phyloP scores from a whole-genome alignment of 2,329 filamentous ascomycete species.

The Leptographium flavum region DNA sequence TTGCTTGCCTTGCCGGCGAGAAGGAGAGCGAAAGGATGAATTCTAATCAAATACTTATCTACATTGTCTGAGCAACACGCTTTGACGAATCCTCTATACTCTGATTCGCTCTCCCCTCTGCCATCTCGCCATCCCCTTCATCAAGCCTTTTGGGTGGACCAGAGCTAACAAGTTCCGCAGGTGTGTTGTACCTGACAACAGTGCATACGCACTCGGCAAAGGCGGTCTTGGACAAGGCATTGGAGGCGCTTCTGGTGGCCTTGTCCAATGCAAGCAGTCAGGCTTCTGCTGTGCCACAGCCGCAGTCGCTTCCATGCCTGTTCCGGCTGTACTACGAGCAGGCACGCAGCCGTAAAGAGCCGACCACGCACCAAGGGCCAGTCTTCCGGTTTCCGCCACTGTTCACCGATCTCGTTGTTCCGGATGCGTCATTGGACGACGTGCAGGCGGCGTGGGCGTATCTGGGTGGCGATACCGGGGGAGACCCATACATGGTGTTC shows the following conservation, averaged over 20 bases:
- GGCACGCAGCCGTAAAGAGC: constrained; percentile 15
- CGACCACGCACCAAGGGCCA: background rate
- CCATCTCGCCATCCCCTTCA: constrained; percentile 1
- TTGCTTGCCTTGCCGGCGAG: too few species aligned
- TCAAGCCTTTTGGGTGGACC: constrained; percentile 1
- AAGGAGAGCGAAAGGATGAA: constrained; percentile 62
- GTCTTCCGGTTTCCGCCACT: constrained; percentile 43
- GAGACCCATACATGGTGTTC: constrained; percentile 59
- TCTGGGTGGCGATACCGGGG: constrained; percentile 32
- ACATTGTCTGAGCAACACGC: constrained; percentile 87
- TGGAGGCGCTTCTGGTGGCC: constrained; percentile 24
- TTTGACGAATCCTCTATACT: constrained; percentile 56
- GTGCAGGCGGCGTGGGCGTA: constrained; percentile 59
- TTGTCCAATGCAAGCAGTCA: constrained; percentile 13
- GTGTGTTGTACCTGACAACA: constrained; percentile 27
- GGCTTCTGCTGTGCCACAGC: constrained; percentile 12
- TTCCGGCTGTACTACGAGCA: constrained; percentile 46
- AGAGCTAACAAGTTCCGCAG: constrained; percentile 10
- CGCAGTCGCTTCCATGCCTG: constrained; percentile 18
- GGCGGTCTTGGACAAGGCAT: constrained; percentile 23
- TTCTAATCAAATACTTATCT: constrained; percentile 90
- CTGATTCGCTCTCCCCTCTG: constrained; percentile 12
- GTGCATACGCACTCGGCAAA: constrained; percentile 21
- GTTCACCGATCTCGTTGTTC: constrained; percentile 55
- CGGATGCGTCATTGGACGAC: constrained; percentile 52